Percentiles rank a stretch among this genome's conserved stretches.
phyloP scores from a whole-genome alignment of 495 filamentous ascomycete species.

The Gamarada debralockiae region DNA sequence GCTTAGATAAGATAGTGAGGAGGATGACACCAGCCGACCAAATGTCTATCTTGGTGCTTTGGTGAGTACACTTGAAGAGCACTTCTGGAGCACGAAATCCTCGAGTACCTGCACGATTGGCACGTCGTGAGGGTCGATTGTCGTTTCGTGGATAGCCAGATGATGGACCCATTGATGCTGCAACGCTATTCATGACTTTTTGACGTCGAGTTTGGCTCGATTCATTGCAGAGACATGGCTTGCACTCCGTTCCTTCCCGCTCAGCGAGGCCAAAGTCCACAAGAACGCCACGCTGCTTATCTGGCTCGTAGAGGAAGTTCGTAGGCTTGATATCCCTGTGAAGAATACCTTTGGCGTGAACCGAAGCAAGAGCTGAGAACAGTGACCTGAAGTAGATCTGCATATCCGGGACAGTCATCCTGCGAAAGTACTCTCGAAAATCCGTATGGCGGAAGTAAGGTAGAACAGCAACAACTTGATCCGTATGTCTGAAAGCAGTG shows the following conservation, averaged over 20 bases:
- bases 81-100: slow-evolving; percentile 97
- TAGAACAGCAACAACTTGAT: slow-evolving; percentile 92
- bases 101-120: slow-evolving; percentile 93
- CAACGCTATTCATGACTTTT: slow-evolving; percentile 36
- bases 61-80: slow-evolving; percentile 93
- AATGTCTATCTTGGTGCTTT: slow-evolving; percentile 94
- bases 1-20: slow-evolving; percentile 79
- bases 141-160: slow-evolving; percentile 82
- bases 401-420: slow-evolving; percentile 81
- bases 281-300: slow-evolving; percentile 76
- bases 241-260: slow-evolving; percentile 67
- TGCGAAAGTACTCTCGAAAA: slow-evolving; percentile 91
- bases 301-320: slow-evolving; percentile 93
- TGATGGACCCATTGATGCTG: slow-evolving; percentile 44
- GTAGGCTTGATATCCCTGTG: slow-evolving; percentile 99
- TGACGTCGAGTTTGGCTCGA: slow-evolving; percentile 28
- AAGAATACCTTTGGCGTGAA: slow-evolving; percentile 79
- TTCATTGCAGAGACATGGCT: slow-evolving; percentile 68
- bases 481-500: slow-evolving; percentile 87
- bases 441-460: slow-evolving; percentile 95
- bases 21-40: slow-evolving; percentile 96
- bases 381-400: slow-evolving; percentile 84
- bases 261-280: slow-evolving; percentile 97
- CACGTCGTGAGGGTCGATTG: slow-evolving; percentile 77
- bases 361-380: slow-evolving; percentile 76